Conservation (phyloP, 768 basidiomycete species). For the Kwoniella mangroviensis region DNA sequence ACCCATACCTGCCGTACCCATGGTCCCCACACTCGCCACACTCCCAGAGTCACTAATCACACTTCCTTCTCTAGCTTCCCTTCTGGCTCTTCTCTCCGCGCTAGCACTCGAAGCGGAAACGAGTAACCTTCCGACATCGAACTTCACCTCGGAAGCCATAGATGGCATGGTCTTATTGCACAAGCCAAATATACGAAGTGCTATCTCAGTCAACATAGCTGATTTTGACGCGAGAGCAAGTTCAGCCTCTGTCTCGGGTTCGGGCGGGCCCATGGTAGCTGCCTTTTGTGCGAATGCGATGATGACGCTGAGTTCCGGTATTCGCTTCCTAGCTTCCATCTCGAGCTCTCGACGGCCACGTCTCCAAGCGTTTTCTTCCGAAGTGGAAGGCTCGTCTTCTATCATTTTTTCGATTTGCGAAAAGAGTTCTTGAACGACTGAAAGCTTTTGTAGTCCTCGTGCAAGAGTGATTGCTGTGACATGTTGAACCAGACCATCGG, state of each 20-base stretch:
- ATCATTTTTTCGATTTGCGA: constrained; percentile 63
- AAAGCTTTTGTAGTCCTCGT: constrained; percentile 75
- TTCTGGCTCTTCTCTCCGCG: constrained; percentile 52
- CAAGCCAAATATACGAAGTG: constrained; percentile 79
- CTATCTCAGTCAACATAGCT: constrained; percentile 72
- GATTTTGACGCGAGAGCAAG: constrained; percentile 40
- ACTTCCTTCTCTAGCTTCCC: constrained; percentile 52
- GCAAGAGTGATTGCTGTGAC: constrained; percentile 77
- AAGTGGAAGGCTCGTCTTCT: constrained; percentile 66
- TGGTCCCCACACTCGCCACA: constrained; percentile 49
- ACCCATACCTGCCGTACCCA: constrained; percentile 55
- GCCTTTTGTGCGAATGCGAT: constrained; percentile 76
- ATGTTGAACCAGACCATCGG: constrained; percentile 79
- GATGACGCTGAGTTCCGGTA: constrained; percentile 86
- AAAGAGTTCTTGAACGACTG: constrained; percentile 64
- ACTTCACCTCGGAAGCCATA: constrained; percentile 75
- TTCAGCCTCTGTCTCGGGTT: constrained; percentile 61
- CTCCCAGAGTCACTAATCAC: constrained; percentile 50
- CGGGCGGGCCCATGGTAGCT: constrained; percentile 46
- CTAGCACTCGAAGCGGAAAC: constrained; percentile 60
- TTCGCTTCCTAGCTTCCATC: constrained; percentile 71
- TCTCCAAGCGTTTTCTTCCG: constrained; percentile 69
- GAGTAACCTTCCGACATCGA: constrained; percentile 83
- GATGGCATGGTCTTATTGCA: constrained; percentile 79
- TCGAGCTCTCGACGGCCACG: constrained; percentile 71